phyloP scores from a whole-genome alignment of 495 filamentous ascomycete species.

The Trichocladium antarcticum region DNA sequence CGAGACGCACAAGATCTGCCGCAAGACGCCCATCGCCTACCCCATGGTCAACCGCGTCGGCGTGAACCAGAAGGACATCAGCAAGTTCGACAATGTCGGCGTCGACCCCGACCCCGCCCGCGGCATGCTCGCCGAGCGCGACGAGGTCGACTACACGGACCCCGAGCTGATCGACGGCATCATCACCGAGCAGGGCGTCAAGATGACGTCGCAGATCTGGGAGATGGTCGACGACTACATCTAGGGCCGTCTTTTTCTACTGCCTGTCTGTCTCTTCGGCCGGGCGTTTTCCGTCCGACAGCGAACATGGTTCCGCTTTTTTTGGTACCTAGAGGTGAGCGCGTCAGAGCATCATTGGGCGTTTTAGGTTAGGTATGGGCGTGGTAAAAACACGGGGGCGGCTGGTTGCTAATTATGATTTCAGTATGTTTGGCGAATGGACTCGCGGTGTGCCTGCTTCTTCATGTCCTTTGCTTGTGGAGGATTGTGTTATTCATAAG shows the following conservation, averaged over 20 bases:
- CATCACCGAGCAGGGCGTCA: constrained; percentile 36
- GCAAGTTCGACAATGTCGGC: constrained; percentile 48
- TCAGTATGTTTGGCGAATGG: not conserved
- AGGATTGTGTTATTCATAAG: too few species aligned
- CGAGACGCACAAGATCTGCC: constrained; percentile 71
- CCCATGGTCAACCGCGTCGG: constrained; percentile 20
- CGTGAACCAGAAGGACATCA: constrained; percentile 60
- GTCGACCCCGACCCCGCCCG: constrained; percentile 27
- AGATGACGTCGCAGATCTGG: constrained; percentile 30
- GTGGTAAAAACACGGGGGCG: too few species aligned
- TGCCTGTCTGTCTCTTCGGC: too few species aligned
- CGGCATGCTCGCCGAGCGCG: constrained; percentile 21
- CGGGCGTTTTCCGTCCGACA: too few species aligned
- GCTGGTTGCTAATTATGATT: not conserved
- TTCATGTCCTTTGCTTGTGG: too few species aligned
- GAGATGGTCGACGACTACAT: constrained; percentile 28
- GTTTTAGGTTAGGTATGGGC: not conserved
- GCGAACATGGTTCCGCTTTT: too few species aligned
- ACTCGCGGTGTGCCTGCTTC: not conserved
- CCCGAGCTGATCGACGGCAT: constrained; percentile 21
- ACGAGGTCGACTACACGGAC: constrained; percentile 73
- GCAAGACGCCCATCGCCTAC: constrained; percentile 18
- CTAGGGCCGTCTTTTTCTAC: too few species aligned
- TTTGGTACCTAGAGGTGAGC: not conserved
- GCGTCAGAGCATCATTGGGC: not conserved